Evolutionary conservation across 2,329 filamentous ascomycete species (phyloP), one percentile per base, ranked within the genome.

Genomic region (Trichoderma sp.): DNA sequence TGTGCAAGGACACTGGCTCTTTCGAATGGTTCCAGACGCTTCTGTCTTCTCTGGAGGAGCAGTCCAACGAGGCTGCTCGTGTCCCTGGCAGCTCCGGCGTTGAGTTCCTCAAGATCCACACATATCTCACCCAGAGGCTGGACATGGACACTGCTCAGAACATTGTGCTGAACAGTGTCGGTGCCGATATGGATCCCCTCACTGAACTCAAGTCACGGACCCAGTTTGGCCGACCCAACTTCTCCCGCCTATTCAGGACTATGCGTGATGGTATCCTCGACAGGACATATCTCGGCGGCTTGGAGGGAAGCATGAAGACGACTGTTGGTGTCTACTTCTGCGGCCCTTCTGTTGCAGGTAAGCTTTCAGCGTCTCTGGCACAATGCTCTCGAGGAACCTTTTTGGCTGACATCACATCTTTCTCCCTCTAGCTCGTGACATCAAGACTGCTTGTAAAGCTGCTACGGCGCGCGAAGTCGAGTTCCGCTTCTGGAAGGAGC

Each of bases 1-100:
- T 98, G 59, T 97, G 94, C 85, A 95, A 91, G 77, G 93, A 97
- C 74, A 97, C 93, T 0, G 90, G 87, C 41, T 97, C 93, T 0
- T 99, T 99, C 74, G 95, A 98, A 79, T 99, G 95, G 95, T 98
- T 99, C 83, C 95, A 99, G 76, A 93, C 91, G 1, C 87, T 99
- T 0, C 85, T 99, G 17, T 91, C 91, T 0, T 96, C 92, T 0
- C 89, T 99, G 24, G 95, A 99, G 78, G 84, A 88, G 43, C 95
- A 99, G 75, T 93, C 90, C 57, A 83, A 86, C 66, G 85, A 88
- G 72, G 88, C 87, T 5, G 88, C 89, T 48, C 86, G 85, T 60
- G 82, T 89, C 50, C 86, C 88, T 39, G 89, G 88, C 64, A 87
- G 87, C 70, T 86, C 88, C 52, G 86, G 86, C 28, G 80, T 85